These are phyloP conservation scores for Pyrrhoderma lamaoense DNA, from an alignment of 1,284 basidiomycete genomes.

Conservation along the genomic window DNA sequence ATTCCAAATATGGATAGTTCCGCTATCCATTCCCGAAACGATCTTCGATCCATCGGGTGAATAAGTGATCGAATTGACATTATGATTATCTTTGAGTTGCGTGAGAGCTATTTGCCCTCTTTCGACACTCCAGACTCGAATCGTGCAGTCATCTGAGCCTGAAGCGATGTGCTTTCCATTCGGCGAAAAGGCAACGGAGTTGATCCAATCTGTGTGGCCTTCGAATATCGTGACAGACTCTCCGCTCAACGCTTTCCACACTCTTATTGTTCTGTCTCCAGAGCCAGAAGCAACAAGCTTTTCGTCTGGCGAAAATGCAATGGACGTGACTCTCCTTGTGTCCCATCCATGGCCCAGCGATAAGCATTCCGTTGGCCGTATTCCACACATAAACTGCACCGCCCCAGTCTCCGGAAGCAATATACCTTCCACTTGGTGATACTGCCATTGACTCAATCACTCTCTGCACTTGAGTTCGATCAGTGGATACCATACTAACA, in stretches of 20 bases:
- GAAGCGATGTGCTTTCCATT: neutral
- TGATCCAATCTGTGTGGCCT: neutral
- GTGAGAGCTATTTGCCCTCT: no score
- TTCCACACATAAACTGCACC: constrained; percentile 1
- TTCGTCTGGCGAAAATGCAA: neutral
- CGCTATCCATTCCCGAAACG: constrained; percentile 60
- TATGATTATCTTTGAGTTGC: no score
- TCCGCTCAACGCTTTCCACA: no score
- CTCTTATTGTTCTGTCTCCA: neutral
- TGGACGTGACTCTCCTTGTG: neutral
- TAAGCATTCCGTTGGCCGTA: neutral
- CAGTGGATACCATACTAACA: no score
- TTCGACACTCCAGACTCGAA: neutral
- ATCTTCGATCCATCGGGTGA: constrained; percentile 2
- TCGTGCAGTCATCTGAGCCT: neutral
- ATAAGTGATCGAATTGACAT: neutral
- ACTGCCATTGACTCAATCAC: neutral
- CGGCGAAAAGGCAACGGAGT: neutral
- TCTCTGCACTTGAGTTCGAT: neutral
- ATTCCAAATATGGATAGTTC: constrained; percentile 89
- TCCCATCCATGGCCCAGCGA: neutral
- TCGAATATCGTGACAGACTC: neutral
- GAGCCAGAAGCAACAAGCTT: neutral
- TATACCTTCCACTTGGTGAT: neutral
- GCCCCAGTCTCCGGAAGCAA: neutral